Evolutionary conservation across 768 basidiomycete genomes (phyloP).

Genomic region (Panellus pusillus): DNA sequence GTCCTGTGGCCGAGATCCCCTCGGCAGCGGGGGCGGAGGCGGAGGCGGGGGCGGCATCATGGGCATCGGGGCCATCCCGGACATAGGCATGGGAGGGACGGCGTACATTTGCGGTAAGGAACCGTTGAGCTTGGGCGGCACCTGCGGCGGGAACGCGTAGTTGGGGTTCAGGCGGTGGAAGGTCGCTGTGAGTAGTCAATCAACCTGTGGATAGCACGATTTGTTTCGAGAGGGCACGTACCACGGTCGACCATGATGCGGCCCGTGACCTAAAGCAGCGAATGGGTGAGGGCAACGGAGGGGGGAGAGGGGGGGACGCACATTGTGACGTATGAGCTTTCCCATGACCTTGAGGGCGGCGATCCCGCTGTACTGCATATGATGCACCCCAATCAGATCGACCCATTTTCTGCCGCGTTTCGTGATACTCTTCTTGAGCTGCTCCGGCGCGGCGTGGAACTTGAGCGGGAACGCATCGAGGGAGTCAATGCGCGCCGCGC

Average conservation of each 20-base stretch:
- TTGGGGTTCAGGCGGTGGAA: slow-evolving; percentile 55
- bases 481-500: slow-evolving; percentile 49
- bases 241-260: slow-evolving; percentile 64
- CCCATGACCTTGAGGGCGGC: slow-evolving; percentile 39
- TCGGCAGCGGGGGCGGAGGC: too few relatives aligned
- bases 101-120: too few relatives aligned
- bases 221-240: slow-evolving; percentile 21
- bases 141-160: slow-evolving; percentile 44
- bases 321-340: slow-evolving; percentile 50
- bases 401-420: slow-evolving; percentile 61
- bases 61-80: too few relatives aligned
- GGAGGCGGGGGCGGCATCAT: too few relatives aligned
- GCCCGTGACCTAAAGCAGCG: slow-evolving; percentile 43
- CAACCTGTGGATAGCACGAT: not conserved
- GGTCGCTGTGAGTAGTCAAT: slow-evolving; percentile 31
- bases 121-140: slow-evolving; percentile 26
- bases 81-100: too few relatives aligned
- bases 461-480: slow-evolving; percentile 55
- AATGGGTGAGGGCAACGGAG: not conserved
- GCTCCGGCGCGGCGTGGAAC: slow-evolving; percentile 47
- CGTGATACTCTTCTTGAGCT: slow-evolving; percentile 40
- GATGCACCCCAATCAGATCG: slow-evolving; percentile 51
- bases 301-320: slow-evolving; percentile 26
- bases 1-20: too few relatives aligned
- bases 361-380: slow-evolving; percentile 56